Evolutionary conservation across 2,329 filamentous ascomycete species (phyloP), one percentile per base, ranked within the genome.

Genomic region (Cordyceps fumosorosea): DNA sequence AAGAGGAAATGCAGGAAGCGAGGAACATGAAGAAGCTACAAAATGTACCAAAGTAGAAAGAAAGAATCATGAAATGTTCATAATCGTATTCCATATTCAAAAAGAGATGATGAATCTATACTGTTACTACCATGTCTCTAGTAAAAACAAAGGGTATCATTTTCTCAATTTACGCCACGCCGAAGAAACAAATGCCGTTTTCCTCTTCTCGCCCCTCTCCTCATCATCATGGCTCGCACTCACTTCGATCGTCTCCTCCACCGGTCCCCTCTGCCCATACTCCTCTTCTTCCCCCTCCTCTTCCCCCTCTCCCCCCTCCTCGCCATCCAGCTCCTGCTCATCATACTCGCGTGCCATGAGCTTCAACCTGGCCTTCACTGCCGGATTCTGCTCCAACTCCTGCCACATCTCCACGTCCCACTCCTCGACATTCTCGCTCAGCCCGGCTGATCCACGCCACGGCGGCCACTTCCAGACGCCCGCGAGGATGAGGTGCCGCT

Each of bases 331-430:
- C 1, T 66, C 64, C 5, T 63, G 63, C 12, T 65, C 67, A 26
- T 69, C 67, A 37, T 74, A 74, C 55, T 75, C 73, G 18, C 71
- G 67, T 47, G 76, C 75, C 65, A 82, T 73, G 64, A 69, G 70
- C 56, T 69, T 73, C 48, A 85, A 66, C 37, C 76, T 73, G 64
- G 76, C 74, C 50, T 69, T 72, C 8, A 84, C 74, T 0, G 65
- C 71, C 1, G 78, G 75, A 54, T 85, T 79, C 69, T 79, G 76
- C 70, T 85, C 83, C 64, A 85, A 70, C 69, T 85, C 82, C 69
- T 85, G 83, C 83, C 83, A 85, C 6, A 84, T 69, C 67, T 80
- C 80, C 3, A 84, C 68, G 16, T 81, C 76, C 78, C 81, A 81
- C 58, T 84, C 78, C 63, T 82, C 80, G 6, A 76, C 69, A 10